These are phyloP conservation scores for Zelonia costaricensis DNA, from an alignment of 208 protist species.

Conservation along the genomic window DNA sequence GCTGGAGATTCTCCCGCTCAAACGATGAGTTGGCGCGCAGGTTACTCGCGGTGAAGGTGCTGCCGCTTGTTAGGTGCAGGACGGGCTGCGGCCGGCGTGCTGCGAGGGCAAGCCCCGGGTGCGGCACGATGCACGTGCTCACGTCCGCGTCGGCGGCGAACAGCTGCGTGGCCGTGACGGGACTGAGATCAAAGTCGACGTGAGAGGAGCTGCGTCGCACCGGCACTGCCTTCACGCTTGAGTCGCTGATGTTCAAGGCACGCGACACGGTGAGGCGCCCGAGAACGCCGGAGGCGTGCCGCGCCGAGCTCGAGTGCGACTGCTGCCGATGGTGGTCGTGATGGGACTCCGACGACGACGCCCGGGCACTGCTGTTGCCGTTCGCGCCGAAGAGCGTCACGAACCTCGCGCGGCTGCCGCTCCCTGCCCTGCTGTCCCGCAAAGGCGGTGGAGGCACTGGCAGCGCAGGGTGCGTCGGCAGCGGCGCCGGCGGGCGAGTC, in stretches of 20 bases:
- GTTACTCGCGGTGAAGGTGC: constrained; percentile 34
- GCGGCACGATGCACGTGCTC: constrained; percentile 9
- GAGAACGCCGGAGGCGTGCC: not conserved
- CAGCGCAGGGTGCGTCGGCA: not conserved
- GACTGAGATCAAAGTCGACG: constrained; percentile 30
- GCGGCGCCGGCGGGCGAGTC: not conserved
- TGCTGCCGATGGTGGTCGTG: constrained; percentile 4
- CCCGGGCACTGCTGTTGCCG: constrained; percentile 10
- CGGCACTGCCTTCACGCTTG: constrained; percentile 15
- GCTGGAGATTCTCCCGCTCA: constrained; percentile 8
- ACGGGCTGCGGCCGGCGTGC: constrained; percentile 17
- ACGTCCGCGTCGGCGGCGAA: constrained; percentile 18
- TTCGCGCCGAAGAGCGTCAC: constrained; percentile 1
- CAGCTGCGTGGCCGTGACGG: constrained; percentile 14
- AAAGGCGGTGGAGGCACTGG: not conserved
- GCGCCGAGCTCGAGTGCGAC: constrained; percentile 8
- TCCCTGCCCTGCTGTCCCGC: not conserved
- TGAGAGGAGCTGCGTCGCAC: constrained; percentile 21
- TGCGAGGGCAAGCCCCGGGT: not conserved
- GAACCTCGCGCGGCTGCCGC: constrained; percentile 7
- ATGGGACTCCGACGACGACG: not conserved
- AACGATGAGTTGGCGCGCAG: constrained; percentile 26
- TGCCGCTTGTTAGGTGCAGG: constrained; percentile 26
- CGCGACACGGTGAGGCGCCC: constrained; percentile 18
- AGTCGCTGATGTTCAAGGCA: constrained; percentile 28